These are phyloP conservation scores for Rhizopogon vulgaris DNA, from an alignment of 768 basidiomycete species.

Conservation along the genomic window DNA sequence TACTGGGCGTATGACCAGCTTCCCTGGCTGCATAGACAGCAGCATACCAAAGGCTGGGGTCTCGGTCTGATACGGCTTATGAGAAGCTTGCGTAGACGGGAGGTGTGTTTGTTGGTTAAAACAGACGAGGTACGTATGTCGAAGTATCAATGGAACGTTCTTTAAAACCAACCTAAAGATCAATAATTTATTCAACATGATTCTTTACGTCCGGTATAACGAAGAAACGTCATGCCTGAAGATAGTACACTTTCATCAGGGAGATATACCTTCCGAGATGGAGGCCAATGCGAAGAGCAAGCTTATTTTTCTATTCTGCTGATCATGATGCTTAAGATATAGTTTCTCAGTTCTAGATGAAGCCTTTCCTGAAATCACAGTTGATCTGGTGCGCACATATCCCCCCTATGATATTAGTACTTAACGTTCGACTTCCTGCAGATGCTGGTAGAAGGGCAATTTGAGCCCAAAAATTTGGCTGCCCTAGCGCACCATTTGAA, in stretches of 20 bases:
- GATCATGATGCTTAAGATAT: neutral
- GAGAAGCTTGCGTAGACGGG: constrained; percentile 41
- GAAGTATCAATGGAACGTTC: neutral
- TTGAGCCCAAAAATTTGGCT: constrained; percentile 41
- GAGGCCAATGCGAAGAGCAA: constrained; percentile 65
- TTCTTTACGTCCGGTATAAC: constrained; percentile 59
- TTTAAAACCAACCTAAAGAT: constrained; percentile 37
- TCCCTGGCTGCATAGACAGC: constrained; percentile 37
- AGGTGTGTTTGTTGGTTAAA: constrained; percentile 56
- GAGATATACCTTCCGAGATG: constrained; percentile 60
- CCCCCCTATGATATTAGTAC: neutral
- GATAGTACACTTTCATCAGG: constrained; percentile 60
- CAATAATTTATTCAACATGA: constrained; percentile 55
- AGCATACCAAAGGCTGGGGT: constrained; percentile 36
- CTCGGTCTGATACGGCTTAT: constrained; percentile 37
- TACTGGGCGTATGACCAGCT: constrained; percentile 66
- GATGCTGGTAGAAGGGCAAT: constrained; percentile 40
- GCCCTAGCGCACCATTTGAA: constrained; percentile 43
- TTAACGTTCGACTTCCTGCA: constrained; percentile 12
- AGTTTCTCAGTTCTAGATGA: constrained; percentile 43
- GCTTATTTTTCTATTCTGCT: neutral
- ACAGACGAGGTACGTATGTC: constrained; percentile 51
- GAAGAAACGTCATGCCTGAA: constrained; percentile 68
- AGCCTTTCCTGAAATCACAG: constrained; percentile 58
- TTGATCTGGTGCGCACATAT: constrained; percentile 39